phyloP scores from a whole-genome alignment of 371 early-diverging fungal species.

The Mucor mucedo region DNA sequence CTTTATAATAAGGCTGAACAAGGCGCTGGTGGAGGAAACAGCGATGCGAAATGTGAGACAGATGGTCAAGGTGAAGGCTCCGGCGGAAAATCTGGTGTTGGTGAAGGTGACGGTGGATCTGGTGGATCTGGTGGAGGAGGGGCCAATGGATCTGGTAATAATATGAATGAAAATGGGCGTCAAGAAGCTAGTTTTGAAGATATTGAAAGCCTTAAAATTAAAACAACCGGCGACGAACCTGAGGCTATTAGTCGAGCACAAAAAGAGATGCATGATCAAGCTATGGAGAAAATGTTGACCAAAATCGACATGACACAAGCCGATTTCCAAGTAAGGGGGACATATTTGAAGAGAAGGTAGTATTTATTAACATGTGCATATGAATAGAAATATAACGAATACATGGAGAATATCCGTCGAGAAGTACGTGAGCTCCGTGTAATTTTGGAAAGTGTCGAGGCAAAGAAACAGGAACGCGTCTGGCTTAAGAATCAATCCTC shows the following conservation, averaged over 20 bases:
- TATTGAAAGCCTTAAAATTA: constrained; percentile 61
- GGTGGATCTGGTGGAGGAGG: constrained; percentile 41
- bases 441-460: constrained; percentile 77
- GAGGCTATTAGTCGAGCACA: constrained; percentile 61
- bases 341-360: too few relatives aligned
- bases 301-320: constrained; percentile 76
- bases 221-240: constrained; percentile 53
- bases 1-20: constrained; percentile 43
- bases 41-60: constrained; percentile 38
- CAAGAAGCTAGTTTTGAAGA: constrained; percentile 71
- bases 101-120: constrained; percentile 41
- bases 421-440: constrained; percentile 82
- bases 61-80: constrained; percentile 40
- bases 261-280: constrained; percentile 71
- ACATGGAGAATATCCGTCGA: constrained; percentile 67
- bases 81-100: constrained; percentile 34
- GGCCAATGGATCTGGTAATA: constrained; percentile 48
- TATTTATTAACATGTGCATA: constrained; percentile 2
- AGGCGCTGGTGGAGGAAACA: constrained; percentile 38
- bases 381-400: constrained; percentile 52
- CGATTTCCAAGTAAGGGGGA: constrained; percentile 57
- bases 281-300: constrained; percentile 65
- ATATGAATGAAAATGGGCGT: constrained; percentile 64
- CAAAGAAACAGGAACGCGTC: constrained; percentile 83
- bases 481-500: constrained; percentile 84